Evolutionary conservation across 2,329 filamentous ascomycete genomes (phyloP).

Genomic region (Beauveria varroae): DNA sequence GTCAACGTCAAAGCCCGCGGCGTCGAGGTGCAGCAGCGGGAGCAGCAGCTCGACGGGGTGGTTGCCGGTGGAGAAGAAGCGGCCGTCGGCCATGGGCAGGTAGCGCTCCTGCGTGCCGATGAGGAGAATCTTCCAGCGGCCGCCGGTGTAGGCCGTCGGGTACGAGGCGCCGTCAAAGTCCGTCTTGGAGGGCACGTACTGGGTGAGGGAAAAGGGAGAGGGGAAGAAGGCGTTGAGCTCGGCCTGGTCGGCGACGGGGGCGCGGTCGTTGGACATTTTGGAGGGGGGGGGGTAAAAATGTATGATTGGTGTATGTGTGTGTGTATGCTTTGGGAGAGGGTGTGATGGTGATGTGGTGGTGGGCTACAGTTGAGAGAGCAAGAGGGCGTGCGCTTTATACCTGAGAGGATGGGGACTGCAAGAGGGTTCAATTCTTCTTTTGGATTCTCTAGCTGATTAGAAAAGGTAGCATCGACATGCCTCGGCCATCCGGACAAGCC

Average conservation of each 20-base stretch:
- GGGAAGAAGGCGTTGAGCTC: conserved; percentile 18
- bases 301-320: neutral
- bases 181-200: conserved; percentile 15
- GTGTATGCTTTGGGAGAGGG: too few relatives aligned
- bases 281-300: neutral
- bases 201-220: conserved; percentile 16
- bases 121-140: conserved; percentile 16
- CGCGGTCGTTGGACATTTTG: conserved; percentile 10
- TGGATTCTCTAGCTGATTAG: neutral
- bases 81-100: conserved; percentile 15
- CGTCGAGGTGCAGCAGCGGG: conserved; percentile 16
- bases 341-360: neutral
- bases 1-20: conserved; percentile 17
- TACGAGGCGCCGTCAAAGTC: conserved; percentile 16
- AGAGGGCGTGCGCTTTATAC: neutral
- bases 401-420: too few relatives aligned
- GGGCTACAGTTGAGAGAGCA: neutral
- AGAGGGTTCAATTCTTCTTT: neutral
- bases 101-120: conserved; percentile 17
- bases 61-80: conserved; percentile 18
- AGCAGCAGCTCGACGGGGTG: conserved; percentile 17
- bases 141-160: conserved; percentile 15
- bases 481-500: neutral
- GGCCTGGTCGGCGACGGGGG: conserved; percentile 15
- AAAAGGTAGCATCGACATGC: neutral